Evolutionary conservation across 2,329 filamentous ascomycete genomes (phyloP), one percentile per base, ranked within the genome.

Genomic region (Aspergillus sojae): DNA sequence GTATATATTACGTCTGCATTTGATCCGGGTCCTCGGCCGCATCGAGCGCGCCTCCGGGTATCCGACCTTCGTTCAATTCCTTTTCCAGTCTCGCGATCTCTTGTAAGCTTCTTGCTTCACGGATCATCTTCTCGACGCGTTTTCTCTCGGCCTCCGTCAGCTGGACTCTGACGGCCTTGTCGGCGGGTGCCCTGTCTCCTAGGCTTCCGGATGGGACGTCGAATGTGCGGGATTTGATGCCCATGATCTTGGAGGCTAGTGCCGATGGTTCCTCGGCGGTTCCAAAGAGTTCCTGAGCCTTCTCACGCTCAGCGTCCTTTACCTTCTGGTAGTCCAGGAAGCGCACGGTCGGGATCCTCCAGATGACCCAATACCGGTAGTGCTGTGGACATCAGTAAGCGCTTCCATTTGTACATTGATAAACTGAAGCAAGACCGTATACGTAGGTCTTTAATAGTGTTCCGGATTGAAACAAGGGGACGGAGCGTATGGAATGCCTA

Each of bases 271-370:
- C 88, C 58, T 91, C 87, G 1, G 64, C 65, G 3, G 91, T 92
- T 58, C 96, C 96, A 73, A 98, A 98, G 2, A 99, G 83, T 78
- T 94, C 90, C 21, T 81, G 84, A 0, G 93, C 93, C 70, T 89
- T 86, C 67, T 87, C 81, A 52, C 94, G 88, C 84, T 99, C 95
- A 0, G 86, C 88, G 67, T 95, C 88, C 79, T 93, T 96, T 57
- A 99, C 93, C 80, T 96, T 97, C 71, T 88, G 85, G 77, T 93
- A 97, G 80, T 99, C 95, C 56, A 99, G 85, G 79, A 97, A 98
- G 52, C 94, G 89, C 50, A 99, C 88, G 5, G 85, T 86, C 1
- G 93, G 93, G 75, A 91, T 92, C 67, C 90, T 88, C 91, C 92
- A 97, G 65, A 99, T 86, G 32, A 97, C 83, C 90, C 92, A 99